A percentile compares a stretch with the other conserved stretches of the same genome.
These are phyloP conservation scores for Berberis vulgaris DNA, from an alignment of 164 flowering plant species.

Conservation along the genomic window DNA sequence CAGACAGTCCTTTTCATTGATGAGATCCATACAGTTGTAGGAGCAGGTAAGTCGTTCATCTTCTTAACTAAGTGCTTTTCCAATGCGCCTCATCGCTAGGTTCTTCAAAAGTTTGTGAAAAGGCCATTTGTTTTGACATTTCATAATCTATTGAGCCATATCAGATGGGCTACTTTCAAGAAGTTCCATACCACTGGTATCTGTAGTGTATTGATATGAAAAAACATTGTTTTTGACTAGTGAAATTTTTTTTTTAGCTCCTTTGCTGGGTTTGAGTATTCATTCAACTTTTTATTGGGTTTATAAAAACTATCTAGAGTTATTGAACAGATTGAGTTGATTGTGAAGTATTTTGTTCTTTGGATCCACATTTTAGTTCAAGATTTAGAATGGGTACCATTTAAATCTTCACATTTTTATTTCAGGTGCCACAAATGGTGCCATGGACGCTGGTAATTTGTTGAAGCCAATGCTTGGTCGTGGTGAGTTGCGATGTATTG, in stretches of 20 bases:
- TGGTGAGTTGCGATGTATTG: constrained; percentile 9
- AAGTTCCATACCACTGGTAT: too few relatives aligned
- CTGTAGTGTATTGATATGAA: too few relatives aligned
- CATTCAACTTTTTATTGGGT: too few relatives aligned
- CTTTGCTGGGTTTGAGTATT: too few relatives aligned
- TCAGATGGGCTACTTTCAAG: too few relatives aligned
- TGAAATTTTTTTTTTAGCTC: too few relatives aligned
- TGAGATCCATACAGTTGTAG: constrained; percentile 98
- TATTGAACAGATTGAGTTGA: too few relatives aligned
- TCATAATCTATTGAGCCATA: too few relatives aligned
- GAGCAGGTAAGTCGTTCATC: constrained; percentile 57
- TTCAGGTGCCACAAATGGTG: constrained; percentile 9
- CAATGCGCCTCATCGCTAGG: not conserved
- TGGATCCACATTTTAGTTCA: not conserved
- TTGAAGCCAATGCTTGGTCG: constrained; percentile 12
- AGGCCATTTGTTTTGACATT: too few relatives aligned
- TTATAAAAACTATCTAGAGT: too few relatives aligned
- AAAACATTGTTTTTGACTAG: too few relatives aligned
- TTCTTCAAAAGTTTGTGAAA: too few relatives aligned
- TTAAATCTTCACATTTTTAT: not conserved
- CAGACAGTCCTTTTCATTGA: constrained; percentile 90
- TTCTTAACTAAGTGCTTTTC: not conserved
- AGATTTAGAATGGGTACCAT: not conserved
- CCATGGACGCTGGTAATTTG: constrained; percentile 8
- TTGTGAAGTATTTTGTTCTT: not conserved